Percentiles rank a stretch among this genome's conserved stretches.
Conservation (phyloP, 495 filamentous ascomycete species). For the Xylaria grammica region DNA sequence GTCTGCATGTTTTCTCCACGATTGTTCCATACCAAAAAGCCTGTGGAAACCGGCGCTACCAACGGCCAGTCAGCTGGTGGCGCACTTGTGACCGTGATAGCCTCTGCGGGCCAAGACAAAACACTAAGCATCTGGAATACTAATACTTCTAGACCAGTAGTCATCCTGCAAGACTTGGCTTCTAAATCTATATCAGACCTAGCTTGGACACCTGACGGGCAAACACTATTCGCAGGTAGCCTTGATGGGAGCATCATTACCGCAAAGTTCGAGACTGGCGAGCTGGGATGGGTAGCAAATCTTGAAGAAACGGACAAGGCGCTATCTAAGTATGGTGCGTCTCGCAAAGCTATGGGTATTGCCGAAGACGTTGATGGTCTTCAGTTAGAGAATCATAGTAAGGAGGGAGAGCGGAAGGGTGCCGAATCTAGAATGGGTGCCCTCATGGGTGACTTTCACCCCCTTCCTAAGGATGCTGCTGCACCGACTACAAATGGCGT, state of each 20-base stretch:
- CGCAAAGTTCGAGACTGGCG: constrained; percentile 57
- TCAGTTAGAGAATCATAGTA: constrained; percentile 87
- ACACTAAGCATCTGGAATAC: constrained; percentile 97
- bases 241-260: constrained; percentile 86
- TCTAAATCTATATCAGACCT: constrained; percentile 92
- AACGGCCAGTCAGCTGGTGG: constrained; percentile 40
- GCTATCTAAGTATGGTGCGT: constrained; percentile 88
- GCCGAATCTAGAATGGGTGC: constrained; percentile 96
- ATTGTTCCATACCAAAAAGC: constrained; percentile 76
- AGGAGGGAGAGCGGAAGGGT: constrained; percentile 83
- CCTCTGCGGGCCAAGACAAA: constrained; percentile 95
- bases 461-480: constrained; percentile 40
- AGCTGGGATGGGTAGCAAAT: constrained; percentile 58
- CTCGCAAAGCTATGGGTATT: constrained; percentile 82
- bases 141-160: constrained; percentile 84
- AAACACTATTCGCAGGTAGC: constrained; percentile 81
- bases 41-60: constrained; percentile 45
- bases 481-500: constrained; percentile 48
- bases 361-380: constrained; percentile 88
- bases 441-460: constrained; percentile 83
- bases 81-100: constrained; percentile 86
- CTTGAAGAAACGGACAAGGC: constrained; percentile 90
- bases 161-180: constrained; percentile 85
- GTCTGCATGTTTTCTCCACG: constrained; percentile 96
- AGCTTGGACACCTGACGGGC: constrained; percentile 92